phyloP scores from a whole-genome alignment of 2,329 filamentous ascomycete species.

The Trichoderma pleuroti region DNA sequence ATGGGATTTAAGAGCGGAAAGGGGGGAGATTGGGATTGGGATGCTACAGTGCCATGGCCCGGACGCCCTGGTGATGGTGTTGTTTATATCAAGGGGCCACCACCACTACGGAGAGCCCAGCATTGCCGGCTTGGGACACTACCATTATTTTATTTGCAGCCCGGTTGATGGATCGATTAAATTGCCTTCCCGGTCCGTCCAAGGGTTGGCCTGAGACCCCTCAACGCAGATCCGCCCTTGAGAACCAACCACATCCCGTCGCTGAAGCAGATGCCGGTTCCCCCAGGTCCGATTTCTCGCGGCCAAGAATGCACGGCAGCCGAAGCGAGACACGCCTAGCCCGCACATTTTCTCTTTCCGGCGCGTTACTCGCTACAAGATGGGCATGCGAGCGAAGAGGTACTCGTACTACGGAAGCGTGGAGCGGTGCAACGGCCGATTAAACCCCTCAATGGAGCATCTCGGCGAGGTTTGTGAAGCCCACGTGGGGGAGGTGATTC shows the following conservation, averaged over 20 bases:
- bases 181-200: background rate
- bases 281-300: background rate
- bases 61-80: background rate
- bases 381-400: background rate
- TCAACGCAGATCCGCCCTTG: background rate
- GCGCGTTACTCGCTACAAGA: slow-evolving; percentile 5
- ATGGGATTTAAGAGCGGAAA: background rate
- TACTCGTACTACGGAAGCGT: background rate
- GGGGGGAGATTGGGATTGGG: background rate
- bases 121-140: background rate
- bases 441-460: background rate
- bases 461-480: background rate
- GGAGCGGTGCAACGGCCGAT: background rate
- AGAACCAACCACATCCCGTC: background rate
- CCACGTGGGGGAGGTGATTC: slow-evolving; percentile 34
- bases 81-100: slow-evolving; percentile 8
- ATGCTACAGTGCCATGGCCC: background rate
- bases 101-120: background rate
- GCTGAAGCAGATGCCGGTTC: background rate
- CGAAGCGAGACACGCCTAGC: background rate
- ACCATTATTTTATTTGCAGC: background rate
- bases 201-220: background rate
- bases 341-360: slow-evolving; percentile 10
- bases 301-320: background rate
- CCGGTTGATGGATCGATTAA: background rate